Evolutionary conservation across 2,329 filamentous ascomycete species (phyloP).

Genomic region (Niveomyces coronatus): DNA sequence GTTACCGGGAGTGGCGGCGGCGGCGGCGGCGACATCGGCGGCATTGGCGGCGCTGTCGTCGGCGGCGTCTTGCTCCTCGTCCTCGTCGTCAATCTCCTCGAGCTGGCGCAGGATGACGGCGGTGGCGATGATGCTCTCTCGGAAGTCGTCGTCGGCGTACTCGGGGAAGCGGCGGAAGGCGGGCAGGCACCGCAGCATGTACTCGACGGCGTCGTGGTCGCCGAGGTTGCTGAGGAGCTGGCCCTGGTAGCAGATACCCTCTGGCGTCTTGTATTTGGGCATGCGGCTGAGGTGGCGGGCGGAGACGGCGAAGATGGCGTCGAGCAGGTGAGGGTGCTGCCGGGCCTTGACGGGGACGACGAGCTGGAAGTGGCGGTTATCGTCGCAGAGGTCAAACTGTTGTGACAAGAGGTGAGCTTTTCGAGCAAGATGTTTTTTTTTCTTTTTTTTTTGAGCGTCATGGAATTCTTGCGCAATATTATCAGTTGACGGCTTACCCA

Average conservation of each 20-base stretch:
- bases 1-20: too few species aligned
- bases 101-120: conserved; percentile 30
- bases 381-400: conserved; percentile 31
- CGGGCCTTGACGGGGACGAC: conserved; percentile 25
- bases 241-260: conserved; percentile 27
- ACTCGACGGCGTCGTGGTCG: conserved; percentile 28
- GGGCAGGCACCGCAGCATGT: conserved; percentile 30
- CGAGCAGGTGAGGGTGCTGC: conserved; percentile 26
- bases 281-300: conserved; percentile 28
- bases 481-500: conserved; percentile 20
- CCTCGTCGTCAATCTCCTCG: conserved; percentile 31
- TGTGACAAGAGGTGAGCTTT: not conserved
- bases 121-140: conserved; percentile 30
- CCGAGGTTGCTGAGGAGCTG: conserved; percentile 25
- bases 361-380: conserved; percentile 28
- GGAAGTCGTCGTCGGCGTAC: conserved; percentile 26
- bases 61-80: conserved; percentile 10
- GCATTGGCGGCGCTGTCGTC: conserved; percentile 2
- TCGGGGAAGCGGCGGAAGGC: conserved; percentile 27
- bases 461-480: conserved; percentile 9
- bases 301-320: conserved; percentile 30
- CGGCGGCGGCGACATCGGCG: not conserved
- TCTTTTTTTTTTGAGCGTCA: too few species aligned
- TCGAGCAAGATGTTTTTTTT: too few species aligned
- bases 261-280: conserved; percentile 26